Conservation (phyloP, 768 basidiomycete species). For the Russula emetica region DNA sequence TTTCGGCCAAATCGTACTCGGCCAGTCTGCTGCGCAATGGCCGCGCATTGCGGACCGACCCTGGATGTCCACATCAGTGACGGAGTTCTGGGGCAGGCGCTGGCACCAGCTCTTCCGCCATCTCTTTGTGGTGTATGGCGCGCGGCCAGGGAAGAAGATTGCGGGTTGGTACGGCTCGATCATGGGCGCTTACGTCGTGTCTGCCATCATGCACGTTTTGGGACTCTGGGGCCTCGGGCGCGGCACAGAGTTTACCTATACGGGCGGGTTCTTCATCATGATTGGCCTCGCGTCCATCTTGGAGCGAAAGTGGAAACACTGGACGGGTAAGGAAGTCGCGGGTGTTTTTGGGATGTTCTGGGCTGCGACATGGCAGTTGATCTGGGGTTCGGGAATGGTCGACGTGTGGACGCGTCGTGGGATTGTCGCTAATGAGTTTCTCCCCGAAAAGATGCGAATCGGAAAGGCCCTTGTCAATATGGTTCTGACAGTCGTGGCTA, state of each 20-base stretch:
- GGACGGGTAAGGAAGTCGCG: conserved; percentile 44
- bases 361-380: conserved; percentile 45
- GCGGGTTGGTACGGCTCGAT: conserved; percentile 49
- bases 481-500: conserved; percentile 1
- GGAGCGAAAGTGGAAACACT: conserved; percentile 45
- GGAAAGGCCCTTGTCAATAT: conserved; percentile 18
- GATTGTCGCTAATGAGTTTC: conserved; percentile 18
- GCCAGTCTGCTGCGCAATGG: conserved; percentile 35
- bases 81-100: conserved; percentile 40
- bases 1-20: conserved; percentile 32
- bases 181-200: conserved; percentile 57
- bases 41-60: conserved; percentile 39
- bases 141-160: conserved; percentile 35
- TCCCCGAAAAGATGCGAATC: conserved; percentile 13
- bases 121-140: conserved; percentile 35
- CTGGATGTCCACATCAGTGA: conserved; percentile 38
- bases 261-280: conserved; percentile 55
- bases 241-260: conserved; percentile 44
- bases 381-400: conserved; percentile 36
- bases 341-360: conserved; percentile 53
- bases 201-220: conserved; percentile 55
- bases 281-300: conserved; percentile 51
- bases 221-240: conserved; percentile 58
- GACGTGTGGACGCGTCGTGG: conserved; percentile 27
- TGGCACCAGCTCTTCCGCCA: conserved; percentile 42